Evolutionary conservation across 2,329 filamentous ascomycete genomes (phyloP), one percentile per base, ranked within the genome.

Genomic region (Cytospora paraplurivora): DNA sequence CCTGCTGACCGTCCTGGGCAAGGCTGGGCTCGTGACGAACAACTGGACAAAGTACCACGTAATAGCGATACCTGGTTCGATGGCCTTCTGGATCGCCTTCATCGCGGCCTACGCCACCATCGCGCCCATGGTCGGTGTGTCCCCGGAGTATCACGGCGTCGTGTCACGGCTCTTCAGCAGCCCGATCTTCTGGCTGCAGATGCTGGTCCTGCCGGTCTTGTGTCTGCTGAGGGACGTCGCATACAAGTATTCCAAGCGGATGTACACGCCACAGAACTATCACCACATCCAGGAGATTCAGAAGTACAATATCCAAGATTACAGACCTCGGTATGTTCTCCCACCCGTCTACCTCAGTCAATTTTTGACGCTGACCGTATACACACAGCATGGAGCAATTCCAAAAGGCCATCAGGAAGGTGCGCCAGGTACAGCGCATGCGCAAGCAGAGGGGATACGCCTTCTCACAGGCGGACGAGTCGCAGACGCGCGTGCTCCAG

Each of bases 231-330:
- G 95, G 71, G 95, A 99, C 75, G 91, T 97, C 76, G 88, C 89
- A 3, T 99, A 94, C 93, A 99, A 99, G 82, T 99, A 98, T 71
- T 88, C 87, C 66, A 97, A 97, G 82, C 86, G 95, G 68, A 97
- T 99, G 93, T 99, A 98, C 79, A 89, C 88, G 70, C 95, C 95
- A 27, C 91, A 97, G 78, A 88, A 92, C 51, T 99, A 99, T 73
- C 95, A 99, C 71, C 95, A 99, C 76, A 95, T 99, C 68, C 95
- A 99, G 77, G 95, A 99, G 80, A 99, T 99, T 70, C 95, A 99
- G 77, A 99, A 99, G 79, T 99, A 98, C 80, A 99, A 99, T 72
- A 97, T 99, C 66, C 95, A 99, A 79, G 95, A 99, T 79, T 99
- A 99, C 78, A 85, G 95, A 73, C 95, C 95, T 67, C 88, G 95